Percentiles rank a stretch among this genome's conserved stretches.
Conservation (phyloP, 2,329 filamentous ascomycete species). For the Trematosphaeria pertusa region DNA sequence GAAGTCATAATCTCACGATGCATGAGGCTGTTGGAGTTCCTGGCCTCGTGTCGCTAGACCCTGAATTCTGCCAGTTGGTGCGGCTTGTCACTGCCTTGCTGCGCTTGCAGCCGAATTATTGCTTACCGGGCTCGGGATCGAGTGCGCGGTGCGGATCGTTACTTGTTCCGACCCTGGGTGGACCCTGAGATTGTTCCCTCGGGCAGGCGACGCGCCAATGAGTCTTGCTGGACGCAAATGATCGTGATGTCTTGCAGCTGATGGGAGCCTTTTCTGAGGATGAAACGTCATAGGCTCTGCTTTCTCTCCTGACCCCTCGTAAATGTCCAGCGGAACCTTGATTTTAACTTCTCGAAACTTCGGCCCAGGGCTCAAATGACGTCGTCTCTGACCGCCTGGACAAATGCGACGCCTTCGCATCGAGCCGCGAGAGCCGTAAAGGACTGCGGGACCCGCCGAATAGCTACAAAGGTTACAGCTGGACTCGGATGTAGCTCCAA, state of each 20-base stretch:
- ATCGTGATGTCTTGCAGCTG: conserved; percentile 28
- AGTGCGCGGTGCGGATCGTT: conserved; percentile 25
- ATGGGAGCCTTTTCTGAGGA: neutral
- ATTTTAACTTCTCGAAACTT: conserved; percentile 7
- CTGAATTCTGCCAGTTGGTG: neutral
- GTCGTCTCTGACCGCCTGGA: conserved; percentile 1
- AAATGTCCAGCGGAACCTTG: neutral
- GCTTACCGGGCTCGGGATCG: conserved; percentile 22
- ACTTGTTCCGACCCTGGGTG: conserved; percentile 13
- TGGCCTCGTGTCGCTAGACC: conserved; percentile 1
- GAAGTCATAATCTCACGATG: too few species aligned
- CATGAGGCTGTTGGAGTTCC: conserved; percentile 1
- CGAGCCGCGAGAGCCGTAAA: too few species aligned
- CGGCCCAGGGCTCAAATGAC: neutral
- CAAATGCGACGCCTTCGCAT: too few species aligned
- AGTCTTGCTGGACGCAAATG: neutral
- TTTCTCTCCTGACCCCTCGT: conserved; percentile 3
- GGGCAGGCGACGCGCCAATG: too few species aligned
- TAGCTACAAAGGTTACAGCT: neutral
- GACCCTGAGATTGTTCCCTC: conserved; percentile 18
- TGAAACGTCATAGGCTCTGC: conserved; percentile 12
- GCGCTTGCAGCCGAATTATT: too few species aligned
- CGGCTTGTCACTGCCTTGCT: neutral
- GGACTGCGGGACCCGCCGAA: too few species aligned
- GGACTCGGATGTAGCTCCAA: neutral